These are phyloP conservation scores for Fusarium staphyleae DNA, from an alignment of 2,329 filamentous ascomycete genomes.

Conservation along the genomic window DNA sequence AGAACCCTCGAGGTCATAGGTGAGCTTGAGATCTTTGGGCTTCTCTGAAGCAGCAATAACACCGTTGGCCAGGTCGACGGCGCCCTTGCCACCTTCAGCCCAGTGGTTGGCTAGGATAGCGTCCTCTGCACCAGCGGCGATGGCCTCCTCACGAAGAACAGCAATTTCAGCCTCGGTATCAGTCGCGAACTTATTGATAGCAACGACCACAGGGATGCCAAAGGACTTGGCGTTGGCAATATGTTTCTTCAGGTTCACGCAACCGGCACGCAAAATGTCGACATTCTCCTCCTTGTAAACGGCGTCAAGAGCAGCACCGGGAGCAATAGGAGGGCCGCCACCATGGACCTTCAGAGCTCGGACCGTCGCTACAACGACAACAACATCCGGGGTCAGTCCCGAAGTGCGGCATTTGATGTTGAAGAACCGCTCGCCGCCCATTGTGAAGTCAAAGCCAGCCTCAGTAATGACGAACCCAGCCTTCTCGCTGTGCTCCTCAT, in stretches of 20 bases:
- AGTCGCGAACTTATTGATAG: conserved; percentile 95
- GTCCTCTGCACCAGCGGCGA: conserved; percentile 91
- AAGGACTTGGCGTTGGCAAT: conserved; percentile 89
- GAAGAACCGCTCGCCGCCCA: conserved; percentile 99
- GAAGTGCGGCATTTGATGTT: conserved; percentile 99
- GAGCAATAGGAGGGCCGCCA: conserved; percentile 90
- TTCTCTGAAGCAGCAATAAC: conserved; percentile 84
- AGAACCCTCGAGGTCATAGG: conserved; percentile 80
- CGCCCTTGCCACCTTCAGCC: conserved; percentile 92
- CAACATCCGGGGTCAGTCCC: conserved; percentile 88
- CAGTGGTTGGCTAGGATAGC: conserved; percentile 96
- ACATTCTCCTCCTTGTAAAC: conserved; percentile 95
- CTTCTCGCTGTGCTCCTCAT: conserved; percentile 83
- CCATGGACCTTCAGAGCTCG: conserved; percentile 97
- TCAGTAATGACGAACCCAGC: conserved; percentile 95
- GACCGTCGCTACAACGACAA: conserved; percentile 94
- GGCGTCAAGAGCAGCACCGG: conserved; percentile 82
- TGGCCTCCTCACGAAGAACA: conserved; percentile 87
- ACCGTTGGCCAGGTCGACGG: conserved; percentile 84
- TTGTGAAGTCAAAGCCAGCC: conserved; percentile 98
- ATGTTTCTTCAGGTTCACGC: conserved; percentile 94
- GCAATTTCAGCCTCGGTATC: conserved; percentile 93
- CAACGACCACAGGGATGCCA: conserved; percentile 92
- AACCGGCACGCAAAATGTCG: conserved; percentile 87
- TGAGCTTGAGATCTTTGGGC: conserved; percentile 84